phyloP scores from a whole-genome alignment of 495 filamentous ascomycete species.

The Lepraria neglecta region DNA sequence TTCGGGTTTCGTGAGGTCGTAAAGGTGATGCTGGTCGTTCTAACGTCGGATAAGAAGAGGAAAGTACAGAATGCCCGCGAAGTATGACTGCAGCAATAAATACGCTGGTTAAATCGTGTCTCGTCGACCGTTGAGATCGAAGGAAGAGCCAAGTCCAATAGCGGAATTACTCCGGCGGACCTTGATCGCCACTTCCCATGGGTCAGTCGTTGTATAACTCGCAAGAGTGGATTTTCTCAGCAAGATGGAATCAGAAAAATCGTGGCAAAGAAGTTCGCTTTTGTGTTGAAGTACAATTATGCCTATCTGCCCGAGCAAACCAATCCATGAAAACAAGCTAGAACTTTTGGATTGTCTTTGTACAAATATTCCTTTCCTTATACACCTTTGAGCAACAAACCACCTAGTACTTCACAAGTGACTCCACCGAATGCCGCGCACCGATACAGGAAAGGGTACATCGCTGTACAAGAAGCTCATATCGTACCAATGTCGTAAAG shows the following conservation, averaged over 20 bases:
- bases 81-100: neutral
- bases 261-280: too few relatives aligned
- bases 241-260: too few relatives aligned
- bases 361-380: neutral
- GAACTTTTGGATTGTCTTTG: too few relatives aligned
- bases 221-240: neutral
- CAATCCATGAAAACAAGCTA: too few relatives aligned
- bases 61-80: neutral
- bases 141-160: constrained; percentile 6
- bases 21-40: too few relatives aligned
- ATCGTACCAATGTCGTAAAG: neutral
- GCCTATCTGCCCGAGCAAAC: too few relatives aligned
- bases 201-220: neutral
- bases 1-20: neutral
- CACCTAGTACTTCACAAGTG: neutral
- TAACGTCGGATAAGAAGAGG: neutral
- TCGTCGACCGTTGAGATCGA: neutral
- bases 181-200: neutral
- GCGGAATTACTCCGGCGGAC: constrained; percentile 10
- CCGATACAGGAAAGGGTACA: constrained; percentile 7
- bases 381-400: neutral
- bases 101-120: neutral
- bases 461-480: neutral
- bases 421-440: neutral
- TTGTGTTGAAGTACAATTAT: too few relatives aligned